Evolutionary conservation across 805 yeast species (phyloP).

Genomic region (Candida schatavii): DNA sequence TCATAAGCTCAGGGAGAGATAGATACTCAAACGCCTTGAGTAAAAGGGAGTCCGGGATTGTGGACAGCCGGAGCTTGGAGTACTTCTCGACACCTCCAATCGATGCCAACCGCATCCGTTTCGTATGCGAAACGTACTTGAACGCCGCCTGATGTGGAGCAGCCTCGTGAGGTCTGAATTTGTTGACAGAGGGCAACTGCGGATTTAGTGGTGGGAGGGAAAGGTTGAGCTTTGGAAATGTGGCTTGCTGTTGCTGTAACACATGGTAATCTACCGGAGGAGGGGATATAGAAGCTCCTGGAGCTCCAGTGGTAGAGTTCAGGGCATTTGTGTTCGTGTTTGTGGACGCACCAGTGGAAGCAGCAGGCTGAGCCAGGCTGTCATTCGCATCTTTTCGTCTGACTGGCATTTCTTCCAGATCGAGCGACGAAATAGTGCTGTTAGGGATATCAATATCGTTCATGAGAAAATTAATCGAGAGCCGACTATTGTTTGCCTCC

Average conservation of each 20-base stretch:
- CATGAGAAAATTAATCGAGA: slow-evolving; percentile 22
- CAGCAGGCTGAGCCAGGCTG: background rate
- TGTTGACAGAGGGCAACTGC: slow-evolving; percentile 27
- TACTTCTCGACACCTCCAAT: slow-evolving; percentile 32
- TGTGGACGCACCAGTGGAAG: background rate
- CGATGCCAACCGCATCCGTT: slow-evolving; percentile 48
- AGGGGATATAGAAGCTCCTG: background rate
- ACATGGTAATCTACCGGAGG: background rate
- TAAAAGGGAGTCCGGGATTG: slow-evolving; percentile 60
- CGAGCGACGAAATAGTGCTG: slow-evolving; percentile 1
- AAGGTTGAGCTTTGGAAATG: slow-evolving; percentile 8
- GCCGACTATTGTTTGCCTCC: slow-evolving; percentile 9
- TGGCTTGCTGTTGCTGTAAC: background rate
- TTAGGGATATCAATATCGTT: slow-evolving; percentile 6
- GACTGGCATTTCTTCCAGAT: slow-evolving; percentile 2
- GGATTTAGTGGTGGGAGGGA: slow-evolving; percentile 42
- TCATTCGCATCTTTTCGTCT: background rate
- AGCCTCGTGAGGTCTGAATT: slow-evolving; percentile 19
- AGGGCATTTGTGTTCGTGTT: background rate
- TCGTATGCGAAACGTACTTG: slow-evolving; percentile 54
- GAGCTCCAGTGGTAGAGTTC: background rate
- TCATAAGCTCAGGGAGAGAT: slow-evolving; percentile 60
- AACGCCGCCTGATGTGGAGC: slow-evolving; percentile 21
- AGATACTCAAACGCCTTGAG: slow-evolving; percentile 52
- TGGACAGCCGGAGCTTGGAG: slow-evolving; percentile 44